Percentiles rank a stretch among this genome's conserved stretches.
phyloP scores from a whole-genome alignment of 78 protist genomes.

The Ministeria vibrans region DNA sequence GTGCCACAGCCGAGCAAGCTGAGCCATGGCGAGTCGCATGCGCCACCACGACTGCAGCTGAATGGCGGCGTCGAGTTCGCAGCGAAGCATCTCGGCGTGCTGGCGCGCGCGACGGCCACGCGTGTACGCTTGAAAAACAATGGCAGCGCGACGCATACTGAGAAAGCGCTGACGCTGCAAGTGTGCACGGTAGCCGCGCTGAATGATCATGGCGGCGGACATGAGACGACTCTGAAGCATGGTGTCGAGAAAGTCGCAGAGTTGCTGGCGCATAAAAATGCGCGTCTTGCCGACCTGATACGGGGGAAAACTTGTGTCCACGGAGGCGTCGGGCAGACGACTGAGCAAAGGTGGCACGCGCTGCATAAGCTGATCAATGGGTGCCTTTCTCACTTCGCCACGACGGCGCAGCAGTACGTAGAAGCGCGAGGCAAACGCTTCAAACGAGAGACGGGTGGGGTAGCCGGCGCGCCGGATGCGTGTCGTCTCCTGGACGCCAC shows the following conservation, averaged over 20 bases:
- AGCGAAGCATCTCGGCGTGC: background rate
- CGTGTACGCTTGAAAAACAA: background rate
- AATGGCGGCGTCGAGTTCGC: too few species aligned
- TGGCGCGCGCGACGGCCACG: background rate
- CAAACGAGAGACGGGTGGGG: slow-evolving; percentile 34
- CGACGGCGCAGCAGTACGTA: background rate
- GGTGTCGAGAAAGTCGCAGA: background rate
- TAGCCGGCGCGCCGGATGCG: slow-evolving; percentile 60
- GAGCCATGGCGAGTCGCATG: too few species aligned
- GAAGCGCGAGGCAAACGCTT: slow-evolving; percentile 57
- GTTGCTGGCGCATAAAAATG: background rate
- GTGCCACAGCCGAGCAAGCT: too few species aligned
- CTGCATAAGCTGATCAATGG: background rate
- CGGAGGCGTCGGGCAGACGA: too few species aligned
- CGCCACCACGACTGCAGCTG: too few species aligned
- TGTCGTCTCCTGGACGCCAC: slow-evolving; percentile 68
- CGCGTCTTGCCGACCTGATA: background rate
- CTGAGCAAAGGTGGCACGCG: background rate
- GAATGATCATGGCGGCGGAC: background rate
- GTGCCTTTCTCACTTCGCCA: background rate
- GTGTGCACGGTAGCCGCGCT: background rate
- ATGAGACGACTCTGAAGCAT: background rate
- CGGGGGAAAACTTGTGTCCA: background rate
- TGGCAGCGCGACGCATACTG: background rate
- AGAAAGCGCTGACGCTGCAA: background rate